These are phyloP conservation scores for Teratosphaeria nubilosa DNA, from an alignment of 2,329 filamentous ascomycete species.

Conservation along the genomic window DNA sequence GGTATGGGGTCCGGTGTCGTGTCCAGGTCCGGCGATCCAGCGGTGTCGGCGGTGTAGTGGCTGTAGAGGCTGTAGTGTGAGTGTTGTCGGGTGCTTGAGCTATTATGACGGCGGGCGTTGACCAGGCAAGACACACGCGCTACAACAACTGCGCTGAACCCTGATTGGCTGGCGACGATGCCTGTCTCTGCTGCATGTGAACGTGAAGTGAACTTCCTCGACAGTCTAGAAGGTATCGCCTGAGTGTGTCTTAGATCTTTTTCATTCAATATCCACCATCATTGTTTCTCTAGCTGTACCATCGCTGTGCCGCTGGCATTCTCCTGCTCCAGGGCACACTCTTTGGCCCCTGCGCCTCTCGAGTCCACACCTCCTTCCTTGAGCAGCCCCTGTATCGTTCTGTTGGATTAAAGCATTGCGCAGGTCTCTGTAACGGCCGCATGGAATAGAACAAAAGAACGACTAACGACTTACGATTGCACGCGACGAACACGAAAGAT, in stretches of 20 bases:
- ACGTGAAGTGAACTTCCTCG: background rate
- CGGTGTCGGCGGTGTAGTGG: background rate
- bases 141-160: background rate
- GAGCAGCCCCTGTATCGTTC: background rate
- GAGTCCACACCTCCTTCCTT: background rate
- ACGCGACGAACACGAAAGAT: background rate
- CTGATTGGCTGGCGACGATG: background rate
- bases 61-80: background rate
- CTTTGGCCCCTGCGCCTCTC: background rate
- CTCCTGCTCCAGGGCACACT: background rate
- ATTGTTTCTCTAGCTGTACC: too few species aligned
- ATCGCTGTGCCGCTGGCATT: background rate
- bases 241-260: background rate
- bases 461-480: slow-evolving; percentile 14
- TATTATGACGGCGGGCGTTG: background rate
- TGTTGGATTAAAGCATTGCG: background rate
- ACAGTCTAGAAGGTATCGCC: background rate
- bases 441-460: background rate
- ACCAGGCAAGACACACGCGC: background rate
- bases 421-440: background rate
- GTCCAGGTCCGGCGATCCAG: background rate
- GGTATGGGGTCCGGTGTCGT: background rate
- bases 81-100: background rate
- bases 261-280: too few species aligned
- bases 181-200: background rate